A percentile compares a stretch with the other conserved stretches of the same genome.
Conservation (phyloP, 495 filamentous ascomycete genomes). For the Aeminium ludgeri region DNA sequence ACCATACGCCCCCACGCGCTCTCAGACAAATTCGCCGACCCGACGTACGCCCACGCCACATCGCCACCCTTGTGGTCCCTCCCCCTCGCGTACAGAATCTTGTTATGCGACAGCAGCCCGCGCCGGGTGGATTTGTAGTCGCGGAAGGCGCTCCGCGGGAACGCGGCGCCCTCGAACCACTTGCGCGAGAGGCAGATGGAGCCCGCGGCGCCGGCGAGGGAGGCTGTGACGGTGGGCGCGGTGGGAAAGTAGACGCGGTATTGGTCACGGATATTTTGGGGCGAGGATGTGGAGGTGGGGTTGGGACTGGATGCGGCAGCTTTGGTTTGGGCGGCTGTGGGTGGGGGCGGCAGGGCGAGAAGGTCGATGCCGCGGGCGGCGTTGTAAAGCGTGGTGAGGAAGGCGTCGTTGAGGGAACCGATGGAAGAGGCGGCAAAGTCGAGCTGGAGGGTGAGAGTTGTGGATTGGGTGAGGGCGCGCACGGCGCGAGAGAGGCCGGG, state of each 20-base stretch:
- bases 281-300: not conserved
- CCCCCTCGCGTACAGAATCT: constrained; percentile 55
- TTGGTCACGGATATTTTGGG: constrained; percentile 30
- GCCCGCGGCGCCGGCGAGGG: constrained; percentile 46
- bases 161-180: constrained; percentile 48
- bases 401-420: constrained; percentile 50
- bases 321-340: constrained; percentile 4
- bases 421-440: constrained; percentile 54
- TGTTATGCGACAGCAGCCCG: constrained; percentile 76
- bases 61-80: constrained; percentile 18
- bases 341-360: not conserved
- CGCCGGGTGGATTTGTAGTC: constrained; percentile 53
- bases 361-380: constrained; percentile 45
- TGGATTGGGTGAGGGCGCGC: constrained; percentile 34
- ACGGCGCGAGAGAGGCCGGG: constrained; percentile 51
- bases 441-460: constrained; percentile 14
- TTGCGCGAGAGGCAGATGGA: constrained; percentile 61
- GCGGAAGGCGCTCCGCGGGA: constrained; percentile 51
- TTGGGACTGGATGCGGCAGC: constrained; percentile 14
- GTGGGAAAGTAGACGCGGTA: constrained; percentile 78
- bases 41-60: constrained; percentile 67
- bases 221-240: constrained; percentile 45
- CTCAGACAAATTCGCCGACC: constrained; percentile 80
- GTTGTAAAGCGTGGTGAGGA: constrained; percentile 54
- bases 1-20: constrained; percentile 76